Evolutionary conservation across 2,329 filamentous ascomycete genomes (phyloP), one percentile per base, ranked within the genome.

Genomic region (Ophidiomyces ophidiicola): DNA sequence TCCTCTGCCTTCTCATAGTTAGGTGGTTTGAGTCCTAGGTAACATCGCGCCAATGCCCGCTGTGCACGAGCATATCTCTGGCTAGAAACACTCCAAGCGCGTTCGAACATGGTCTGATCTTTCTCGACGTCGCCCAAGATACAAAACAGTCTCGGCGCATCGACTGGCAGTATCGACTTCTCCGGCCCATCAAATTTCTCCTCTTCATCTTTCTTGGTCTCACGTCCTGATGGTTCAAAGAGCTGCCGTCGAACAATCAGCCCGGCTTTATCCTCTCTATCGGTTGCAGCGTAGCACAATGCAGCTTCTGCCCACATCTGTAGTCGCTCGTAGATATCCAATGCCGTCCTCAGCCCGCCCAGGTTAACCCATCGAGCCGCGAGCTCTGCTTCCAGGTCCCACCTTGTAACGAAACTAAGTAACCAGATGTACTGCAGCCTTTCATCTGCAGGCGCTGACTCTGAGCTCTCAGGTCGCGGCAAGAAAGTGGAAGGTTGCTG

Each of bases 241-340:
- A 98, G 66, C 39, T 88, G 78, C 60, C 78, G 78, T 38, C 84
- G 75, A 11, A 96, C 66, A 34, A 94, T 72, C 2, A 71, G 72
- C 40, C 74, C 76, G 1, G 86, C 90, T 53, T 90, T 90, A 17
- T 82, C 82, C 60, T 94, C 87, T 61, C 78, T 71, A n/a, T 79
- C 72, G 0, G 79, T 82, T 0, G 76, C 69, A 8, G 85, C 87
- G 51, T 85, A 80, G 57, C 90, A 98, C 1, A 98, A 69, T 0
- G 90, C 88, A 3, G 87, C 85, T 61, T 98, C 90, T 1, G 90
- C 83, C 86, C 90, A 96, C 58, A 96, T 79, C 41, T 86, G 78
- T 12, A 98, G 66, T 2, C 90, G 74, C 62, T 94, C 87, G 62
- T 96, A 98, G 44, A 98, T 96, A 44, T 94, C 90, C 1, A 98